phyloP scores from a whole-genome alignment of 177 flowering plant species.

The Vitis hybrid region DNA sequence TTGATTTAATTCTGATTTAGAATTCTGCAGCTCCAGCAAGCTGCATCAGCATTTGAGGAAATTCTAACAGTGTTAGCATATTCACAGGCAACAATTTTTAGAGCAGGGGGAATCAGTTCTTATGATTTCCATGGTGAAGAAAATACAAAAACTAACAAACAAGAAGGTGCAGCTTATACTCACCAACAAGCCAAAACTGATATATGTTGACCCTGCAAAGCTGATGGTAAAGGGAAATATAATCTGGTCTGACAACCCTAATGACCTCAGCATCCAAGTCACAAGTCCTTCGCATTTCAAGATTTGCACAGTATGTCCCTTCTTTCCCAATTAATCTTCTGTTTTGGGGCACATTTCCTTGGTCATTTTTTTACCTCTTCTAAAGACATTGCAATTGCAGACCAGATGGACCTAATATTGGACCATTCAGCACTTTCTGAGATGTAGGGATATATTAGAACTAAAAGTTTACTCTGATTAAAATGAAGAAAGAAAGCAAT shows the following conservation, averaged over 20 bases:
- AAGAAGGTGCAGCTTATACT: slow-evolving; percentile 99
- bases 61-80: background rate
- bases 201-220: slow-evolving; percentile 88
- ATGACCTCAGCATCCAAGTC: slow-evolving; percentile 82
- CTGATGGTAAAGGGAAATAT: slow-evolving; percentile 75
- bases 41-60: no score
- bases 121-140: slow-evolving; percentile 96
- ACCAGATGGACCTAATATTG: no score
- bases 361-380: background rate
- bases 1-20: no score
- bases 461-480: no score
- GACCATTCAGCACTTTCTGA: no score
- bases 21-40: no score
- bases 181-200: slow-evolving; percentile 90
- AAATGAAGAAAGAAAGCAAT: no score
- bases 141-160: slow-evolving; percentile 73
- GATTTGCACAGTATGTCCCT: slow-evolving; percentile 69
- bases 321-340: background rate
- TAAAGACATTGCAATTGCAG: background rate
- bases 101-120: slow-evolving; percentile 93
- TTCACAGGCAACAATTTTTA: slow-evolving; percentile 85
- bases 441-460: no score
- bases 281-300: slow-evolving; percentile 75
- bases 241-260: slow-evolving; percentile 85
- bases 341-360: background rate